Evolutionary conservation across 208 protist genomes (phyloP).

Genomic region (Trypanosoma avium): DNA sequence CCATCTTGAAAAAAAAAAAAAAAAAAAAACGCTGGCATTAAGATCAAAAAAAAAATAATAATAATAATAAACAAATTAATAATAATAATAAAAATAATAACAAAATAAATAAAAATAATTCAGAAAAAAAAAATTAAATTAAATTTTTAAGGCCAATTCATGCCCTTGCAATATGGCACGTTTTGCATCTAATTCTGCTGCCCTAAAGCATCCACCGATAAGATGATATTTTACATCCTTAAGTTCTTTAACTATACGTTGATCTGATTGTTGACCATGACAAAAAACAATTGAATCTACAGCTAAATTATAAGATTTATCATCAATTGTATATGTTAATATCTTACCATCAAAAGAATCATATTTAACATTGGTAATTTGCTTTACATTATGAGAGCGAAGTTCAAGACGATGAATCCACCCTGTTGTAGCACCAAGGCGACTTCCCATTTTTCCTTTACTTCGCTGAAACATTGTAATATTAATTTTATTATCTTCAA

Average conservation of each 20-base stretch:
- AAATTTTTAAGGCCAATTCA: conserved; percentile 21
- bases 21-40: too few species aligned
- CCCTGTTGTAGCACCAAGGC: conserved; percentile 85
- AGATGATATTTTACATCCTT: conserved; percentile 15
- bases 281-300: conserved; percentile 90
- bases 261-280: conserved; percentile 78
- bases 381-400: conserved; percentile 65
- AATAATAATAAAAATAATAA: conserved; percentile 15
- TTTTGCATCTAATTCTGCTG: conserved; percentile 27
- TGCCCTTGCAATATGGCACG: conserved; percentile 24
- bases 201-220: conserved; percentile 24
- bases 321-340: conserved; percentile 50
- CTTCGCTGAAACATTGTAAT: conserved; percentile 80
- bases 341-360: conserved; percentile 79
- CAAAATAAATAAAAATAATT: conserved; percentile 2
- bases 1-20: too few species aligned
- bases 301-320: conserved; percentile 36
- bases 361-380: conserved; percentile 73
- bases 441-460: conserved; percentile 71
- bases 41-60: conserved; percentile 9
- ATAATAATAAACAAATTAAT: conserved; percentile 9
- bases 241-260: conserved; percentile 32
- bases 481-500: conserved; percentile 25
- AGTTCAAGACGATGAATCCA: conserved; percentile 92
- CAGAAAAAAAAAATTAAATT: conserved; percentile 4